These are phyloP conservation scores for Termitomyces titanicus DNA, from an alignment of 768 basidiomycete species.

Conservation along the genomic window DNA sequence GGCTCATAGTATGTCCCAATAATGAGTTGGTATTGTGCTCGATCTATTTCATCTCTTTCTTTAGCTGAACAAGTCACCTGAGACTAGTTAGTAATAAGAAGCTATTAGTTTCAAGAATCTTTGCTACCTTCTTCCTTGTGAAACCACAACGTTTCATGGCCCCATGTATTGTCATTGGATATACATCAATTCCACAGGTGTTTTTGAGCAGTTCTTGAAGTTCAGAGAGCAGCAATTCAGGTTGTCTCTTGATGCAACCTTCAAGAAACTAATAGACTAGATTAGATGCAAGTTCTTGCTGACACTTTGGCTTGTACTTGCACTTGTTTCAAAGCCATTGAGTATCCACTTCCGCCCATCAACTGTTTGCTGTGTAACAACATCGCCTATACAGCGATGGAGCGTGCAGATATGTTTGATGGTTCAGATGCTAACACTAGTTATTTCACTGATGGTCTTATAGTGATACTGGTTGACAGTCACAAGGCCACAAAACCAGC, in stretches of 20 bases:
- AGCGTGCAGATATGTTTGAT: slow-evolving; percentile 3
- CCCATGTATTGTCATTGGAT: slow-evolving; percentile 11
- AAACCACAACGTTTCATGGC: slow-evolving; percentile 15
- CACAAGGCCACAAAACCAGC: slow-evolving; percentile 1
- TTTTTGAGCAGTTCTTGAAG: slow-evolving; percentile 13
- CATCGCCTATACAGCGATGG: not conserved
- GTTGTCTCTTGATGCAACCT: slow-evolving; percentile 13
- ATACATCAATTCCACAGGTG: slow-evolving; percentile 12
- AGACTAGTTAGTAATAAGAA: not conserved
- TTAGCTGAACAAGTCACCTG: slow-evolving; percentile 10
- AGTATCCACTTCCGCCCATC: not conserved
- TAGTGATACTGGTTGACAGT: not conserved
- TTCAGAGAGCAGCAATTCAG: slow-evolving; percentile 17
- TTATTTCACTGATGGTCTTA: too few species aligned
- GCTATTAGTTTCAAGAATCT: not conserved
- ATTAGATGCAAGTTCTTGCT: not conserved
- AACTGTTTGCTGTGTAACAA: not conserved
- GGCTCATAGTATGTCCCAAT: slow-evolving; percentile 18
- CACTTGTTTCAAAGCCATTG: not conserved
- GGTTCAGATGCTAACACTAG: slow-evolving; percentile 3
- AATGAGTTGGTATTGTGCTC: slow-evolving; percentile 13
- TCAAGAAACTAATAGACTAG: slow-evolving; percentile 13
- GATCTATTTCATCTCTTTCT: slow-evolving; percentile 18
- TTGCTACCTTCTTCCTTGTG: slow-evolving; percentile 12
- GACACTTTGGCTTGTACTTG: not conserved